Evolutionary conservation across 2,329 filamentous ascomycete species (phyloP).

Genomic region (Niveomyces coronatus): DNA sequence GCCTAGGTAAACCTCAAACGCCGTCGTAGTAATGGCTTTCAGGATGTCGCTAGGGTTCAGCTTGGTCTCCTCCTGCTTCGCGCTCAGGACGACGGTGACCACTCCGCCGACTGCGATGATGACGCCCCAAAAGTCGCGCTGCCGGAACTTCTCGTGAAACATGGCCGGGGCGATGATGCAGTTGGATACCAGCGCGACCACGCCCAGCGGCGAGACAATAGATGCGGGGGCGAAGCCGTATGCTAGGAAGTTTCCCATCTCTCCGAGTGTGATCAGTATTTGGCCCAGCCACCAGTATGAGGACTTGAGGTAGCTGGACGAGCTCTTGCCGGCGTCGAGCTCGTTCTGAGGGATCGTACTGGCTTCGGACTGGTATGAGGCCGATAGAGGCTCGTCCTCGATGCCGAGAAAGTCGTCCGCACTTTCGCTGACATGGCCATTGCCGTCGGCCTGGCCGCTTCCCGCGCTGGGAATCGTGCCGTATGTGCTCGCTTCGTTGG

Average conservation of each 20-base stretch:
- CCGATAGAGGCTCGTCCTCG: slow-evolving; percentile 42
- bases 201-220: slow-evolving; percentile 90
- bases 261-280: slow-evolving; percentile 82
- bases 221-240: slow-evolving; percentile 97
- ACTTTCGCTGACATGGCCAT: slow-evolving; percentile 21
- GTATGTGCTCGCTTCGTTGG: slow-evolving; percentile 20
- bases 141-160: slow-evolving; percentile 82
- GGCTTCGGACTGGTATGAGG: slow-evolving; percentile 35
- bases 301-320: slow-evolving; percentile 73
- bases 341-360: slow-evolving; percentile 16
- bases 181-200: slow-evolving; percentile 94
- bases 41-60: slow-evolving; percentile 85
- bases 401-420: slow-evolving; percentile 23
- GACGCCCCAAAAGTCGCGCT: slow-evolving; percentile 79
- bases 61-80: slow-evolving; percentile 80
- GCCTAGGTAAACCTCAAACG: slow-evolving; percentile 83
- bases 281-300: slow-evolving; percentile 97
- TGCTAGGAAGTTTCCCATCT: slow-evolving; percentile 91
- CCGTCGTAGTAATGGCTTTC: slow-evolving; percentile 75
- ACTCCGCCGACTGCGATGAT: slow-evolving; percentile 78
- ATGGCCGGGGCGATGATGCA: slow-evolving; percentile 92
- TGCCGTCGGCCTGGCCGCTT: slow-evolving; percentile 11
- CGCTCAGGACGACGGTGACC: slow-evolving; percentile 86
- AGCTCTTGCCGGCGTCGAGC: slow-evolving; percentile 23
- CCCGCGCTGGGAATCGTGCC: slow-evolving; percentile 19